These are phyloP conservation scores for Cyberlindnera xylosilytica DNA, from an alignment of 805 yeast species.

Conservation along the genomic window DNA sequence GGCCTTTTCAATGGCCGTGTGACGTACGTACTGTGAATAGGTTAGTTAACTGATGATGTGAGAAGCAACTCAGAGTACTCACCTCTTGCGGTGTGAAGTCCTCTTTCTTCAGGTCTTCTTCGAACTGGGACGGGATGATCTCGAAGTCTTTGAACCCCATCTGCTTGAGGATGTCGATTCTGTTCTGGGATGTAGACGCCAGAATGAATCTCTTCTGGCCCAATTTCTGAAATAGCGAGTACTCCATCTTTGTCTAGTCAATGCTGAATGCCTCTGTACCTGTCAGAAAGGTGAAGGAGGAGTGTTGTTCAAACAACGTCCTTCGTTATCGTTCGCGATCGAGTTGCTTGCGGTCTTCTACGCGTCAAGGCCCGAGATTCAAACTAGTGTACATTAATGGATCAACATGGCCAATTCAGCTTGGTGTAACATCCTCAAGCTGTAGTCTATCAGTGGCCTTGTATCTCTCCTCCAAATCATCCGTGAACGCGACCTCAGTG, in stretches of 20 bases:
- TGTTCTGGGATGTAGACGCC: slow-evolving; percentile 83
- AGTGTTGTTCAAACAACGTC: too few species aligned
- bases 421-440: slow-evolving; percentile 25
- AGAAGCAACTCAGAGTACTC: slow-evolving; percentile 12
- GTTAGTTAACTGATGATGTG: slow-evolving; percentile 5
- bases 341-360: too few species aligned
- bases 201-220: slow-evolving; percentile 42
- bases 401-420: not conserved
- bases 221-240: slow-evolving; percentile 30
- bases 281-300: too few species aligned
- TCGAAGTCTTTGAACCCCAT: slow-evolving; percentile 46
- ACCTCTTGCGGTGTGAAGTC: slow-evolving; percentile 43
- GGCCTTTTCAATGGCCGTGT: slow-evolving; percentile 70
- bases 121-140: slow-evolving; percentile 64
- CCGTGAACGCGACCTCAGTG: slow-evolving; percentile 50
- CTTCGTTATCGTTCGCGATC: too few species aligned
- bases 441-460: slow-evolving; percentile 22
- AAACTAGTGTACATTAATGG: not conserved
- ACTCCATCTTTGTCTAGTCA: slow-evolving; percentile 20
- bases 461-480: slow-evolving; percentile 21
- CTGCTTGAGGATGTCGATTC: slow-evolving; percentile 66
- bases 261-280: not conserved
- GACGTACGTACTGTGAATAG: slow-evolving; percentile 50
- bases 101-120: slow-evolving; percentile 67
- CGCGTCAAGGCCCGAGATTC: too few species aligned